These are phyloP conservation scores for Podospora didyma DNA, from an alignment of 495 filamentous ascomycete species.

Conservation along the genomic window DNA sequence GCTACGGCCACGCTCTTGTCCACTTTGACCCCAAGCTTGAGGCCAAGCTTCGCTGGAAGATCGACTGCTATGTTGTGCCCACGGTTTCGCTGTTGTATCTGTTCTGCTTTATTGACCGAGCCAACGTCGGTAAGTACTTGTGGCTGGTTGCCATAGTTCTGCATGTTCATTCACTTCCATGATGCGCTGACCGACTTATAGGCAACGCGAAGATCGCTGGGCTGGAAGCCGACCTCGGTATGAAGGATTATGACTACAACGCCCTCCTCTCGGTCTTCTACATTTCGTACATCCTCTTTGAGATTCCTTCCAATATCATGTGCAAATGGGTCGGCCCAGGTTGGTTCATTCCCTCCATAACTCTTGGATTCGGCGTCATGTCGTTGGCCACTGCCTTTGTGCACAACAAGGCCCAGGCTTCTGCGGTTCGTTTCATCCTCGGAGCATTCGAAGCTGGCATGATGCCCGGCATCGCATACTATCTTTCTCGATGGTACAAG, in stretches of 20 bases:
- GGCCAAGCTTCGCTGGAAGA: conserved; percentile 47
- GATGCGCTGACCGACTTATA: conserved; percentile 7
- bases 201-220: conserved; percentile 55
- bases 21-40: conserved; percentile 59
- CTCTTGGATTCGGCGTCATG: conserved; percentile 41
- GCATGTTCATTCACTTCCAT: not conserved
- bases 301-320: conserved; percentile 61
- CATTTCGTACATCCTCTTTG: conserved; percentile 67
- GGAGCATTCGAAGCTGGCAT: conserved; percentile 67
- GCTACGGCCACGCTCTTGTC: conserved; percentile 52
- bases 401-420: conserved; percentile 30
- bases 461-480: conserved; percentile 71
- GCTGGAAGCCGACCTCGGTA: conserved; percentile 54
- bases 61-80: conserved; percentile 51
- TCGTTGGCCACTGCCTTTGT: conserved; percentile 42
- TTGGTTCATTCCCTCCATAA: conserved; percentile 59
- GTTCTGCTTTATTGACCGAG: conserved; percentile 61
- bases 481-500: conserved; percentile 67
- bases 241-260: conserved; percentile 68
- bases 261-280: conserved; percentile 60
- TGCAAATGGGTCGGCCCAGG: conserved; percentile 61
- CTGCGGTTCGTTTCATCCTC: conserved; percentile 51
- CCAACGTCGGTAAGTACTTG: conserved; percentile 53
- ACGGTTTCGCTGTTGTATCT: conserved; percentile 55
- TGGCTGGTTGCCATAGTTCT: no score